Conservation (phyloP, 1,284 basidiomycete species). For the Agaricales sp. region DNA sequence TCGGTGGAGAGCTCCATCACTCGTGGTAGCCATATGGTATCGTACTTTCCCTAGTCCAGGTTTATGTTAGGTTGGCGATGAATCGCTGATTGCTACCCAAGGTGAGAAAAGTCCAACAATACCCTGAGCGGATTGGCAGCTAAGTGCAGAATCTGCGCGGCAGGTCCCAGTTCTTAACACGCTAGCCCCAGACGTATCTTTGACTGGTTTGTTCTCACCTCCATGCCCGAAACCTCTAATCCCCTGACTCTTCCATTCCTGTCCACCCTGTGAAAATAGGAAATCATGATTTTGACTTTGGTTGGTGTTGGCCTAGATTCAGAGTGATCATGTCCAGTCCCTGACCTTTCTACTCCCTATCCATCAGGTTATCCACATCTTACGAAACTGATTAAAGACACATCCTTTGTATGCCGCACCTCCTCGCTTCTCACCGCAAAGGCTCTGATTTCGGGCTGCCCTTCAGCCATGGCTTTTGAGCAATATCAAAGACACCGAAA, state of each 20-base stretch:
- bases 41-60: conserved; percentile 10
- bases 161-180: conserved; percentile 78
- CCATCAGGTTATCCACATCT: conserved; percentile 42
- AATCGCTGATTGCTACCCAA: conserved; percentile 2
- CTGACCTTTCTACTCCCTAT: neutral
- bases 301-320: conserved; percentile 20
- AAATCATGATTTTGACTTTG: conserved; percentile 82
- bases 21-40: conserved; percentile 85
- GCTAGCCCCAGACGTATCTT: conserved; percentile 55
- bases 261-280: conserved; percentile 45
- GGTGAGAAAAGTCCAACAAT: neutral
- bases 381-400: conserved; percentile 49
- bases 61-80: conserved; percentile 11
- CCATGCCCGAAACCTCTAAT: conserved; percentile 4
- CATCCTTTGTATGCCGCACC: conserved; percentile 36
- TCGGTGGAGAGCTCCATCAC: conserved; percentile 84
- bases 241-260: conserved; percentile 33
- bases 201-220: conserved; percentile 38
- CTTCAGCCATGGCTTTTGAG: conserved; percentile 64
- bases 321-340: neutral
- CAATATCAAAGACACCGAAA: conserved; percentile 62
- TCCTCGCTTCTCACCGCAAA: conserved; percentile 22
- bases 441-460: conserved; percentile 10
- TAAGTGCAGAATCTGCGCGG: neutral
- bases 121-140: neutral